Conservation (phyloP, 306 rosid species). For the Sophora flavescens region DNA sequence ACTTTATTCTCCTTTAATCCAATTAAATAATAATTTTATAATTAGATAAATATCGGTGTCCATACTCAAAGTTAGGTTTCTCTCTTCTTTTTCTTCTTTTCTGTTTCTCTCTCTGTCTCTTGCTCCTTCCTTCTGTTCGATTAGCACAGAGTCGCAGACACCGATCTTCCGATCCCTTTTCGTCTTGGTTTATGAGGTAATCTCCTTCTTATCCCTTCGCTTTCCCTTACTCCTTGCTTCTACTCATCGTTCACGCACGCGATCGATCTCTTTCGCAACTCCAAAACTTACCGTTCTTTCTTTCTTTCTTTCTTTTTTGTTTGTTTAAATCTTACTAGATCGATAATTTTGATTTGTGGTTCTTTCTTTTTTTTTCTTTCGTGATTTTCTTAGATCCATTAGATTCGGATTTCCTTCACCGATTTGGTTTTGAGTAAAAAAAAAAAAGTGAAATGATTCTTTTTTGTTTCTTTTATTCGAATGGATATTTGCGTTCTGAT, state of each 20-base stretch:
- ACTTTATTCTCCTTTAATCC: too few relatives aligned
- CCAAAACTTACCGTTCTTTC: neutral
- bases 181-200: conserved; percentile 99
- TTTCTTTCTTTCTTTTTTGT: too few relatives aligned
- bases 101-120: neutral
- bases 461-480: neutral
- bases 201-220: neutral
- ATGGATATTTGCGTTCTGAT: conserved; percentile 6
- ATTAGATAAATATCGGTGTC: neutral
- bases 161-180: conserved; percentile 75
- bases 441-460: neutral
- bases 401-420: neutral
- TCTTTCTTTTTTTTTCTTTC: neutral
- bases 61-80: neutral
- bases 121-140: conserved; percentile 17
- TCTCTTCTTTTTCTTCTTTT: neutral
- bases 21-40: too few relatives aligned
- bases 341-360: neutral
- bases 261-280: conserved; percentile 7
- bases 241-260: neutral
- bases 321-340: neutral
- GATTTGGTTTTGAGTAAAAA: neutral
- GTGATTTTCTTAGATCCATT: conserved; percentile 29
- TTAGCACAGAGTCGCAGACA: conserved; percentile 53
- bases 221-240: neutral